A percentile compares a stretch with the other conserved stretches of the same genome.
Conservation (phyloP, 2,329 filamentous ascomycete genomes). For the Colletotrichum falcatum region DNA sequence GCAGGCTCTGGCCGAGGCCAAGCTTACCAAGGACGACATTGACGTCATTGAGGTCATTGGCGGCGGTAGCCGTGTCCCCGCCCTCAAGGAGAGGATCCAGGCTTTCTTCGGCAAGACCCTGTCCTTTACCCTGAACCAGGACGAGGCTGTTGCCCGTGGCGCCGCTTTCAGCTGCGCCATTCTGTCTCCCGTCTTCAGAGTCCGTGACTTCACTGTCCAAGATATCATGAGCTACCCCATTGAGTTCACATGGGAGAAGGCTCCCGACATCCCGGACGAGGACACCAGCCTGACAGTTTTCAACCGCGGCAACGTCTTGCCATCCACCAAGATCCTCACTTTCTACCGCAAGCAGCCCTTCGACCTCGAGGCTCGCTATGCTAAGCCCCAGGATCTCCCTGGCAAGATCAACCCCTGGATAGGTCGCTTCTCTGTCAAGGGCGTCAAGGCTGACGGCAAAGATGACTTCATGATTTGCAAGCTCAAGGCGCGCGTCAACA, state of each 20-base stretch:
- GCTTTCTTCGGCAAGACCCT: conserved; percentile 92
- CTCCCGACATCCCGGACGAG: conserved; percentile 96
- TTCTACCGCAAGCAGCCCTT: conserved; percentile 99
- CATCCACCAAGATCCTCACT: conserved; percentile 98
- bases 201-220: conserved; percentile 97
- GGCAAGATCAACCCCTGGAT: conserved; percentile 96
- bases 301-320: conserved; percentile 96
- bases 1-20: conserved; percentile 93
- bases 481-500: conserved; percentile 95
- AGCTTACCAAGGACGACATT: conserved; percentile 91
- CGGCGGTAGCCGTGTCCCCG: conserved; percentile 92
- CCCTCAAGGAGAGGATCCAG: conserved; percentile 90
- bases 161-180: conserved; percentile 98
- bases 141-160: conserved; percentile 95
- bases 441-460: conserved; percentile 91
- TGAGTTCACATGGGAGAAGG: conserved; percentile 99
- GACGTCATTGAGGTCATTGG: conserved; percentile 94
- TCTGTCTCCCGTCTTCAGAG: conserved; percentile 96
- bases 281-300: conserved; percentile 98
- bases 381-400: conserved; percentile 86
- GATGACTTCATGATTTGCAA: conserved; percentile 99
- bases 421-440: conserved; percentile 97
- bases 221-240: conserved; percentile 99
- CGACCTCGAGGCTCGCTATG: conserved; percentile 94
- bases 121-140: conserved; percentile 97